Evolutionary conservation across 2,329 filamentous ascomycete species (phyloP), one percentile per base, ranked within the genome.

Genomic region (Nemania abortiva): DNA sequence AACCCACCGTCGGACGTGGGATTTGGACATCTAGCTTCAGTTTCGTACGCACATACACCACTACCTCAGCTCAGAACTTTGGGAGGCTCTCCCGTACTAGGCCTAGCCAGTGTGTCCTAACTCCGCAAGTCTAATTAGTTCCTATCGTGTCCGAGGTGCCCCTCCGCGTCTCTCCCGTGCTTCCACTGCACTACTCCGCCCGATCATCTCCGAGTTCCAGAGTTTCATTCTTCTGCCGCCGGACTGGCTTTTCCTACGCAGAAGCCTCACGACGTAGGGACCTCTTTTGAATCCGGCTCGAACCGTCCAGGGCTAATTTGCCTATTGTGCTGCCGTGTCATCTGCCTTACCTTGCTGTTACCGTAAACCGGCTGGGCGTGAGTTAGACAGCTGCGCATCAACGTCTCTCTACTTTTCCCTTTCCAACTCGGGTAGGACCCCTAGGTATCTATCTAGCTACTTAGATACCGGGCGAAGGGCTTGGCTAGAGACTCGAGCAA

Each of bases 11-110:
- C 24, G 22, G 37, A 22, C 29, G 31, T 53, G 27, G 63, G 57
- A 61, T 55, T 39, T 52, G 63, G 55, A 47, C 50, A 56, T 61
- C 45, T 31, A 67, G 62, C 66, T 69, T 66, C 54, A 45, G 59
- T 55, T 55, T 59, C 55, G 27, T 45, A 53, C 34, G 24, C 39
- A 45, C 37, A 7, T 24, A 29, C 49, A 49, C 15, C 52, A 50
- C 54, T 15, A 10, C 18, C 9, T n/a, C 24, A 34, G 31, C 24
- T 37, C 42, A 7, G 9, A n/a, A 47, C 15, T 11, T 15, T 47
- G 15, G 15, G 15, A 18, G 15, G 42, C 4, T 18, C 42, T 47
- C n/a, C n/a, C n/a, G 15, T n/a, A n/a, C 42, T 20, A 47, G 15
- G 15, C 31, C 31, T 52, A 20, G 6, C 24, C 22, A 13, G 6